Percentiles rank a stretch among this genome's conserved stretches.
Evolutionary conservation across 129 eudicot species (phyloP).

Genomic region (Flaveria ramosissima): DNA sequence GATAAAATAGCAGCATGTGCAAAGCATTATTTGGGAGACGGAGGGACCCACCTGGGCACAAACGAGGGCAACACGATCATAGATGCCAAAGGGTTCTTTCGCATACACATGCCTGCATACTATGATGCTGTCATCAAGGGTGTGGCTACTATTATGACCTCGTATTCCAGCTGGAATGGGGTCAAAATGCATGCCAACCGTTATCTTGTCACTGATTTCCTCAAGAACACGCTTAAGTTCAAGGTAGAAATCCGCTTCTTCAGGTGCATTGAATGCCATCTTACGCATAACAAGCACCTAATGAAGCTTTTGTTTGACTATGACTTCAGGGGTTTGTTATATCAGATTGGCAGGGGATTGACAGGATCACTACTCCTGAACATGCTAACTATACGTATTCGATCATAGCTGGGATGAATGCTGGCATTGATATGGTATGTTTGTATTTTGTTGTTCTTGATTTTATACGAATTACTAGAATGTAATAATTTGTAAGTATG

Average conservation of each 20-base stretch:
- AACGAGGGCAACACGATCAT: constrained; percentile 53
- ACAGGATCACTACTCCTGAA: constrained; percentile 55
- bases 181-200: constrained; percentile 64
- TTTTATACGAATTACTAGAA: constrained; percentile 3
- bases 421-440: constrained; percentile 69
- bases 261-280: background rate
- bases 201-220: constrained; percentile 54
- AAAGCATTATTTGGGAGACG: constrained; percentile 67
- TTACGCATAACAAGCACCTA: background rate
- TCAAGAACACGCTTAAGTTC: constrained; percentile 48
- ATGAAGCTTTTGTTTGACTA: constrained; percentile 15
- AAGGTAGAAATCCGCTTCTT: constrained; percentile 36
- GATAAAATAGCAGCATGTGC: constrained; percentile 55
- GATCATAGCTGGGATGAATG: constrained; percentile 42
- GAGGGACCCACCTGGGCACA: constrained; percentile 60
- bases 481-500: constrained; percentile 8
- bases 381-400: constrained; percentile 67
- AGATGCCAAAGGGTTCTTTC: constrained; percentile 42
- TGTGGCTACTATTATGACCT: constrained; percentile 59
- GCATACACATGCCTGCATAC: constrained; percentile 69
- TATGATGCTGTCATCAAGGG: constrained; percentile 53
- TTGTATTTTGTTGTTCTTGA: background rate
- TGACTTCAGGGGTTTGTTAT: constrained; percentile 59
- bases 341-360: constrained; percentile 66
- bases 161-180: constrained; percentile 75